A percentile compares a stretch with the other conserved stretches of the same genome.
These are phyloP conservation scores for Saitozyma podzolica DNA, from an alignment of 768 basidiomycete genomes.

Conservation along the genomic window DNA sequence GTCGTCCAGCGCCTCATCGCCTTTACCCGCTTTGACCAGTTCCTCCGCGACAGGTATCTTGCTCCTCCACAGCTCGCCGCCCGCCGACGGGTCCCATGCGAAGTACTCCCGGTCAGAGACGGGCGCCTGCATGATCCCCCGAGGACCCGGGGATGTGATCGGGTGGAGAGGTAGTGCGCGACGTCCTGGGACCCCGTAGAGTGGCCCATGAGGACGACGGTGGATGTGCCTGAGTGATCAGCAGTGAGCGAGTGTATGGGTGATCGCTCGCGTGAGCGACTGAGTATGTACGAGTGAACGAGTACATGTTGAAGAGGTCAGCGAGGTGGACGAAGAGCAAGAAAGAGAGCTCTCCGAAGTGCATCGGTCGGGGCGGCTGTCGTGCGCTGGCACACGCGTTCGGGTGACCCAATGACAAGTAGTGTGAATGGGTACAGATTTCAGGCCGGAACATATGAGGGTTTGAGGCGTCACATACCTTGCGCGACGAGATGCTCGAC, in stretches of 20 bases:
- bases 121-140: conserved; percentile 52
- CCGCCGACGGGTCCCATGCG: background rate
- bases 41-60: conserved; percentile 11
- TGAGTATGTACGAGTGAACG: too few relatives aligned
- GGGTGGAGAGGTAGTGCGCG: conserved; percentile 40
- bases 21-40: conserved; percentile 35
- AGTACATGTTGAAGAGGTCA: too few relatives aligned
- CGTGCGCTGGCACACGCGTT: too few relatives aligned
- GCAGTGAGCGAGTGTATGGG: background rate
- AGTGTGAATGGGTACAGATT: background rate
- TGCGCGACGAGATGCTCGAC: conserved; percentile 36
- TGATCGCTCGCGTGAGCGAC: too few relatives aligned
- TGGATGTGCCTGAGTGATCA: conserved; percentile 24
- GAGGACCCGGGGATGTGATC: conserved; percentile 21
- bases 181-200: conserved; percentile 51
- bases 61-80: conserved; percentile 3
- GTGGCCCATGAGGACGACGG: conserved; percentile 48
- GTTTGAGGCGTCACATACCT: conserved; percentile 25
- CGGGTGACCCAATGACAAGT: too few relatives aligned
- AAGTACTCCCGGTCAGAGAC: conserved; percentile 45
- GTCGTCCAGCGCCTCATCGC: conserved; percentile 30
- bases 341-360: too few relatives aligned
- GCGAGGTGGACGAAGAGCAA: too few relatives aligned
- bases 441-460: background rate
- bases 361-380: too few relatives aligned